Evolutionary conservation across 192 early-diverging fungal genomes (phyloP).

Genomic region (Coemansia sp.): DNA sequence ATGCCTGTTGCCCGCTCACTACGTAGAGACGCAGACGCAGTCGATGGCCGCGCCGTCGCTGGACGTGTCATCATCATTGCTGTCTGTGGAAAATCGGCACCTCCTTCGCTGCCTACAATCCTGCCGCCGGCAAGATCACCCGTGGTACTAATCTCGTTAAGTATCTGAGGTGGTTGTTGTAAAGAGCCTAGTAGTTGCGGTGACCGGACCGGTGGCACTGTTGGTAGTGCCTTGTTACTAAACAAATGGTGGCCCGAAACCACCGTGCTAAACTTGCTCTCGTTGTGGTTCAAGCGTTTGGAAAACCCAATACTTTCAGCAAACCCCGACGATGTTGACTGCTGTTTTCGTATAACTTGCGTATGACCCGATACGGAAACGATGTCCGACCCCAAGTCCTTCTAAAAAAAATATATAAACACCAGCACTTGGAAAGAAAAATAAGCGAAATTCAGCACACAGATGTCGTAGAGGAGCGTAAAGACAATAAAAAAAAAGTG

Average conservation of each 20-base stretch:
- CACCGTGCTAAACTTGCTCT: slow-evolving; percentile 28
- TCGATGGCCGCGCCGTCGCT: neutral
- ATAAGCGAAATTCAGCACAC: neutral
- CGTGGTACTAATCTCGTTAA: neutral
- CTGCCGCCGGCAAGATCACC: neutral
- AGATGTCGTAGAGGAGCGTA: neutral
- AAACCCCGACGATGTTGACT: slow-evolving; percentile 51
- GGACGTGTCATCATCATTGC: slow-evolving; percentile 8
- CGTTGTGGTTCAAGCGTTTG: slow-evolving; percentile 33
- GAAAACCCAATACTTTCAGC: slow-evolving; percentile 44
- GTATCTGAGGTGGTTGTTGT: neutral
- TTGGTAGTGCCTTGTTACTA: slow-evolving; percentile 40
- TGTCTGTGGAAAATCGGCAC: neutral
- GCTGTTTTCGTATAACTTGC: slow-evolving; percentile 48
- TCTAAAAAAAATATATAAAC: slow-evolving; percentile 22
- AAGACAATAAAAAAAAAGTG: slow-evolving; percentile 5
- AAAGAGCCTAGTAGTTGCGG: neutral
- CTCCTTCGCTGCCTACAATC: neutral
- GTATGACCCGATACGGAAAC: slow-evolving; percentile 11
- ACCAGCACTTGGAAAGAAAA: neutral
- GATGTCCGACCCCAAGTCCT: slow-evolving; percentile 21
- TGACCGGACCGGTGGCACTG: slow-evolving; percentile 16
- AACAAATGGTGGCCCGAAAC: slow-evolving; percentile 16
- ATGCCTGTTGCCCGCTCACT: slow-evolving; percentile 9
- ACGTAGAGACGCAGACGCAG: neutral